Percentiles rank a stretch among this genome's conserved stretches.
phyloP scores from a whole-genome alignment of 2,329 filamentous ascomycete genomes.

The Fulvia fulva region DNA sequence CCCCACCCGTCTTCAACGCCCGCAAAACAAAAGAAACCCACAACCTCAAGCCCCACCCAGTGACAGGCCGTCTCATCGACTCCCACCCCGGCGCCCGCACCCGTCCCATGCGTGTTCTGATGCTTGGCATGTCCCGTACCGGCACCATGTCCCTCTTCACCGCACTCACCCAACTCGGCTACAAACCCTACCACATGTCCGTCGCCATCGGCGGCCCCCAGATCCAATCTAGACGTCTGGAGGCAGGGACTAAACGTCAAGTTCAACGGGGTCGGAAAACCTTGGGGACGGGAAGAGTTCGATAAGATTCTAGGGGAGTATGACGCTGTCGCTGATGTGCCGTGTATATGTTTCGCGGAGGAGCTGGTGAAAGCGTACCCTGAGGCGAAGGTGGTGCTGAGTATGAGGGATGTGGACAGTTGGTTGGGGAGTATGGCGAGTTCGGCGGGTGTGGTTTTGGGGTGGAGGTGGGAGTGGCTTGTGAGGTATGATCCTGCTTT shows the following conservation, averaged over 20 bases:
- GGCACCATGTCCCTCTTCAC: constrained; percentile 22
- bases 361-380: constrained; percentile 32
- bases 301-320: constrained; percentile 9
- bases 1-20: constrained; percentile 4
- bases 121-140: constrained; percentile 24
- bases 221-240: constrained; percentile 17
- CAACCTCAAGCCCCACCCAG: constrained; percentile 12
- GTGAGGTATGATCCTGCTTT: constrained; percentile 13
- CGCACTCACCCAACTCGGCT: constrained; percentile 21
- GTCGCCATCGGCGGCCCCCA: too few relatives aligned
- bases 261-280: constrained; percentile 12
- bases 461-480: constrained; percentile 14
- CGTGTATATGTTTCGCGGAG: constrained; percentile 13
- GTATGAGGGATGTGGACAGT: constrained; percentile 23
- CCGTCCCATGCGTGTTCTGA: constrained; percentile 22
- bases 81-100: constrained; percentile 14
- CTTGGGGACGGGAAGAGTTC: neutral
- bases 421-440: constrained; percentile 22
- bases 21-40: constrained; percentile 10
- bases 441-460: constrained; percentile 8
- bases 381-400: constrained; percentile 24
- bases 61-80: constrained; percentile 15
- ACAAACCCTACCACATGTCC: constrained; percentile 23
- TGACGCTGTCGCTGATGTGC: constrained; percentile 19
- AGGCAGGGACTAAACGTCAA: constrained; percentile 20